Evolutionary conservation across 2,329 filamentous ascomycete genomes (phyloP), one percentile per base, ranked within the genome.

Genomic region (Arachnomyces sp.): DNA sequence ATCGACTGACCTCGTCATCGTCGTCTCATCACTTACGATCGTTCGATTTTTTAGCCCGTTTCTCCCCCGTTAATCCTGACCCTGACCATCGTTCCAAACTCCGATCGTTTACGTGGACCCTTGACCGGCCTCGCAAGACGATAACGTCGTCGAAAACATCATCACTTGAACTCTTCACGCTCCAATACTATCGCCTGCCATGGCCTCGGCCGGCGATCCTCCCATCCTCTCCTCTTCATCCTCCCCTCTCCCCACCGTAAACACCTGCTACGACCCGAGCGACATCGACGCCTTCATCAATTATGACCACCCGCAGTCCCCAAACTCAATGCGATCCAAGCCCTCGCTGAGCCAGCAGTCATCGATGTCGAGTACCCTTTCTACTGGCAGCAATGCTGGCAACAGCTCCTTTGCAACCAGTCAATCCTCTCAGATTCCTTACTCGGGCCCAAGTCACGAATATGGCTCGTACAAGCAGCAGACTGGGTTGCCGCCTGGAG

Each of bases 391-490:
- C 38, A 55, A 59, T 46, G 50, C 52, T 42, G 53, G 56, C 32
- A 58, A 57, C 47, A 57, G 55, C 41, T 54, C 53, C 35, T 61
- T 64, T 43, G 56, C 58, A 14, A 61, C 53, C 31, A 56, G 53
- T 45, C 61, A 64, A 42, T 59, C 56, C 17, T 60, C 58, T 17
- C 75, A 81, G 46, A 73, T 73, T 49, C 66, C 73, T 14, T 77
- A 89, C 56, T 80, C 79, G 35, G 85, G 80, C 28, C 90, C 92
- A 7, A 94, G 87, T 63, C 89, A 95, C 68, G 86, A 94, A 65
- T 96, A 96, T 71, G 85, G 88, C 56, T 80, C 86, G 58, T 93
- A 95, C 70, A 85, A 87, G 68, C 92, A 98, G 61, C 89, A 95
- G 70, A 95, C 92, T 3, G 88, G 89, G 48, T 80, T 95, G 20